Base-by-base conservation (phyloP, 495 filamentous ascomycete genomes). In the Achaetomiella virescens region DNA sequence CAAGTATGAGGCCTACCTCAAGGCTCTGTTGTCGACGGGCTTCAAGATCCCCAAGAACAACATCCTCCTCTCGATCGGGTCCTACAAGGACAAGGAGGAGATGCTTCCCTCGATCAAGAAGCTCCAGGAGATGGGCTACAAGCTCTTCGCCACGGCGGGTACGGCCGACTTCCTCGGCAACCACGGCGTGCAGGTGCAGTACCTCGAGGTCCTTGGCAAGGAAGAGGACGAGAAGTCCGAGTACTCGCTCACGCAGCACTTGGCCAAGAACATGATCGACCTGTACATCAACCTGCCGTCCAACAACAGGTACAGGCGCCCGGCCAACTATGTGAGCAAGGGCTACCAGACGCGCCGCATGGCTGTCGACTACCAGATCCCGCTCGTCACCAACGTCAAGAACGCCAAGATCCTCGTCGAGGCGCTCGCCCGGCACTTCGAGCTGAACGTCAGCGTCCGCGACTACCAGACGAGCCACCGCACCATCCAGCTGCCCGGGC, bases 311-410 rank as follows among this genome's bases (percentile, higher is more conserved):
- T 97, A 91, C 78, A 81, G 93, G 55, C 84, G 93, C 53, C 93
- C 93, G 22, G 93, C 93, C 52, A 97, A 89, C 75, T 97, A 98
- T 75, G 92, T 98, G 86, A 96, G 90, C 69, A 91, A 89, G 72
- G 93, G 93, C 50, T 98, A 98, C 70, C 84, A 84, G 59, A 97
- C 93, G 31, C 82, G 93, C 66, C 85, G 93, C 62, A 96, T 98
- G 93, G 93, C 93, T 25, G 93, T 98, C 20, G 93, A 98, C 71
- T 98, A 97, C 72, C 92, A 97, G 71, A 95, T 92, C 38, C 93
- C 93, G 37, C 73, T 98, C 61, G 91, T 98, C 27, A 98, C 93
- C 45, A 98, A 98, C 65, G 93, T 98, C 64, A 98, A 98, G 80
- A 98, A 97, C 63, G 93, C 93, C 38, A 98, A 98, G 78, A 87